Evolutionary conservation across 805 yeast species (phyloP).

Genomic region (Sungouiozyma ichnusensis): DNA sequence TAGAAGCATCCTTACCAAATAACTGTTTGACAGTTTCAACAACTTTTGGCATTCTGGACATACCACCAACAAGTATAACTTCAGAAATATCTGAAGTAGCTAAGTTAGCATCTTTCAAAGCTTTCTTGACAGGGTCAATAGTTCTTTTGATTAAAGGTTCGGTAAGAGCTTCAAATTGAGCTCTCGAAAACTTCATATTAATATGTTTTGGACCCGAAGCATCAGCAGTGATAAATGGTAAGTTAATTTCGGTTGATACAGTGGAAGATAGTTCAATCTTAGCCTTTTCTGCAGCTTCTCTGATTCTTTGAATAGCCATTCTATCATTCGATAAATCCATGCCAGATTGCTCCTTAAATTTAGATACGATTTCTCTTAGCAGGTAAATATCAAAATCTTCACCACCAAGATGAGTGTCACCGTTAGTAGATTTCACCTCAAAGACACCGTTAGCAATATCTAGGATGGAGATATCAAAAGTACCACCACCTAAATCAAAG

Average conservation of each 20-base stretch:
- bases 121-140: slow-evolving; percentile 66
- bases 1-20: slow-evolving; percentile 77
- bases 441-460: slow-evolving; percentile 97
- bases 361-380: slow-evolving; percentile 72
- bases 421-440: slow-evolving; percentile 95
- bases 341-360: slow-evolving; percentile 65
- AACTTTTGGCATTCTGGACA: slow-evolving; percentile 85
- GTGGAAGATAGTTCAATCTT: slow-evolving; percentile 72
- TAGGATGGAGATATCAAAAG: slow-evolving; percentile 91
- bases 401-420: slow-evolving; percentile 82
- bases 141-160: slow-evolving; percentile 61
- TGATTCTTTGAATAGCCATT: slow-evolving; percentile 65
- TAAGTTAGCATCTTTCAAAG: slow-evolving; percentile 65
- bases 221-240: slow-evolving; percentile 78
- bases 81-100: slow-evolving; percentile 61
- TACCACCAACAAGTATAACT: slow-evolving; percentile 74
- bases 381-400: slow-evolving; percentile 80
- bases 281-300: slow-evolving; percentile 77
- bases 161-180: slow-evolving; percentile 60
- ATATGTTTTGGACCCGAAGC: slow-evolving; percentile 65
- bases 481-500: slow-evolving; percentile 98
- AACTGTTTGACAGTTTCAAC: slow-evolving; percentile 56
- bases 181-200: slow-evolving; percentile 54
- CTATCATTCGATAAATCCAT: slow-evolving; percentile 49
- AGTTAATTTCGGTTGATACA: slow-evolving; percentile 52